These are phyloP conservation scores for Ustilago sp. DNA, from an alignment of 1,284 basidiomycete species.

Conservation along the genomic window DNA sequence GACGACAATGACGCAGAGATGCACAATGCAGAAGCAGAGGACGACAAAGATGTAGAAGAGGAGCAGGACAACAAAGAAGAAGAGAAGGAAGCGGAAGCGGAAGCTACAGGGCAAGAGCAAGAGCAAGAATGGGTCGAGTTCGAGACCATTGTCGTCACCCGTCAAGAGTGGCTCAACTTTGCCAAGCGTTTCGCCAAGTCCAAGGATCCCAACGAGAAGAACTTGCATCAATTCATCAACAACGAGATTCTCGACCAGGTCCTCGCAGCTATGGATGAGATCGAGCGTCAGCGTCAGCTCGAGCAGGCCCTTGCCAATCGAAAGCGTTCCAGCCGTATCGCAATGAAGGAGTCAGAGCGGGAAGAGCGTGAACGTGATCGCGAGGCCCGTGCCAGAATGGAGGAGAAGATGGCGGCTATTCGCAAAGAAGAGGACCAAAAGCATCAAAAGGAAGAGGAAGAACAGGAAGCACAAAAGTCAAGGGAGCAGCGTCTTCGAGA, in stretches of 20 bases:
- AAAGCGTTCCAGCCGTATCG: slow-evolving; percentile 85
- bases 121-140: slow-evolving; percentile 68
- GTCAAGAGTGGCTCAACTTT: slow-evolving; percentile 76
- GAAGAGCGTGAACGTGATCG: slow-evolving; percentile 72
- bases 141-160: slow-evolving; percentile 79
- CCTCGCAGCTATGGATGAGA: slow-evolving; percentile 71
- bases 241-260: slow-evolving; percentile 78
- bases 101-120: slow-evolving; percentile 19
- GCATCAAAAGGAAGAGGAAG: slow-evolving; percentile 69
- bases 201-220: slow-evolving; percentile 82
- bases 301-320: slow-evolving; percentile 77
- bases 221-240: slow-evolving; percentile 78
- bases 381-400: slow-evolving; percentile 69
- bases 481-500: slow-evolving; percentile 70
- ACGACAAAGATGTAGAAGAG: slow-evolving; percentile 44
- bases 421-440: slow-evolving; percentile 75
- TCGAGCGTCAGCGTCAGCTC: slow-evolving; percentile 74
- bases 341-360: slow-evolving; percentile 74
- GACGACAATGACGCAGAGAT: slow-evolving; percentile 22
- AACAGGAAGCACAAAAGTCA: slow-evolving; percentile 70
- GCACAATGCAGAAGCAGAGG: slow-evolving; percentile 45
- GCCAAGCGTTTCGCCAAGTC: slow-evolving; percentile 79
- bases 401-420: slow-evolving; percentile 71
- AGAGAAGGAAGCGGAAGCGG: slow-evolving; percentile 45
- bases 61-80: slow-evolving; percentile 53